These are phyloP conservation scores for Acanthamoeba divionensis DNA, from an alignment of 208 protist genomes.

Conservation along the genomic window DNA sequence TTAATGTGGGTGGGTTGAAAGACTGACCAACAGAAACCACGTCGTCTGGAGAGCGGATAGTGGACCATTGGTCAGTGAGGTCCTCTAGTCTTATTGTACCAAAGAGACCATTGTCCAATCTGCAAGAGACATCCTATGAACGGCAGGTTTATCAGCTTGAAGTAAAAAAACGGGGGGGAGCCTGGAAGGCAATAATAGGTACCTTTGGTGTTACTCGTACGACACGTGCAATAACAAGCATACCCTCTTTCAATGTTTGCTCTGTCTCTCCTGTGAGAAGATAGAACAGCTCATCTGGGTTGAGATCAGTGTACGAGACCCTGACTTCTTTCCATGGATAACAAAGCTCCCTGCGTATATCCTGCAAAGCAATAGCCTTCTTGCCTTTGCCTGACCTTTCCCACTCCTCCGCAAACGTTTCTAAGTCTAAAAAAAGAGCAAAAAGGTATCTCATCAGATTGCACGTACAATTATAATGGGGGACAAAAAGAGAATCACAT, in stretches of 20 bases:
- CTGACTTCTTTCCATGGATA: conserved; percentile 63
- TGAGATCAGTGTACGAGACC: conserved; percentile 14
- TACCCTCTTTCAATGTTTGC: background rate
- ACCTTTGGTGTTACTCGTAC: no score
- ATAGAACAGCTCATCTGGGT: conserved; percentile 34
- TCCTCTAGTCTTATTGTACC: background rate
- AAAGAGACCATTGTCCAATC: conserved; percentile 59
- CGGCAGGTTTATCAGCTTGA: background rate
- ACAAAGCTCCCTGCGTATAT: conserved; percentile 65
- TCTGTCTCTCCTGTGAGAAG: conserved; percentile 59
- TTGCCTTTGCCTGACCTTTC: conserved; percentile 53
- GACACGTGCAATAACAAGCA: conserved; percentile 22
- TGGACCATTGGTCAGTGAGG: background rate
- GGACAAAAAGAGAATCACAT: no score
- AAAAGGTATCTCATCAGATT: background rate
- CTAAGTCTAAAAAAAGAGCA: conserved; percentile 48
- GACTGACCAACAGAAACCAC: no score
- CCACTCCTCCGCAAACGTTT: conserved; percentile 63
- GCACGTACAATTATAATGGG: no score
- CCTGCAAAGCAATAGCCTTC: conserved; percentile 53
- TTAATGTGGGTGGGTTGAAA: no score
- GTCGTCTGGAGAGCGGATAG: background rate
- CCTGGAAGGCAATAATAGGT: background rate
- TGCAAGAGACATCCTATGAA: conserved; percentile 28
- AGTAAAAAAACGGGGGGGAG: background rate